Conservation (phyloP, 768 basidiomycete genomes). For the Trametes meyenii region DNA sequence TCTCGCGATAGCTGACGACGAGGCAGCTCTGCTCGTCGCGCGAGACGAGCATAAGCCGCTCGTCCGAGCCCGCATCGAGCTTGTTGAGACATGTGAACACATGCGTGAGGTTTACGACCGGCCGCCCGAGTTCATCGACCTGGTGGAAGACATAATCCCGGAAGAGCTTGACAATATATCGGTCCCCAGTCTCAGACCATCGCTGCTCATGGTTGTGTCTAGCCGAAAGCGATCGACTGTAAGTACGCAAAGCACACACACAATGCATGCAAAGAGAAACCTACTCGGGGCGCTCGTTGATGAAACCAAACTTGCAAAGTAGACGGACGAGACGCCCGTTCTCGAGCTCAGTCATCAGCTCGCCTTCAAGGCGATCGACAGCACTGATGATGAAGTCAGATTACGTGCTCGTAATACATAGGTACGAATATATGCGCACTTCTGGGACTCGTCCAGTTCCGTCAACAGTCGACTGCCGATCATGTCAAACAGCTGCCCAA, state of each 20-base stretch:
- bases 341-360: constrained; percentile 88
- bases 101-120: constrained; percentile 88
- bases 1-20: constrained; percentile 90
- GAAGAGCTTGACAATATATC: constrained; percentile 98
- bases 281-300: constrained; percentile 98
- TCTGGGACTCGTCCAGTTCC: constrained; percentile 86
- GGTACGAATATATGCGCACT: constrained; percentile 47
- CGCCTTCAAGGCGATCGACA: constrained; percentile 78
- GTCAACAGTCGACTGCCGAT: constrained; percentile 67
- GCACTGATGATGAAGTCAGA: constrained; percentile 49
- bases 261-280: constrained; percentile 34
- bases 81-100: constrained; percentile 94
- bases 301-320: constrained; percentile 94
- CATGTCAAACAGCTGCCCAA: constrained; percentile 82
- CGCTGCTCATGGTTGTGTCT: constrained; percentile 74
- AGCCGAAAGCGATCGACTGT: constrained; percentile 26
- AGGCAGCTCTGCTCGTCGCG: constrained; percentile 96
- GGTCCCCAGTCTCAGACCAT: constrained; percentile 98
- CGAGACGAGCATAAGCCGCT: constrained; percentile 92
- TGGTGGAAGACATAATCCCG: constrained; percentile 98
- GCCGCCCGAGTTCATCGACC: constrained; percentile 87
- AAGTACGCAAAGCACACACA: too few relatives aligned
- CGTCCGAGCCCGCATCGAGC: constrained; percentile 93
- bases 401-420: background rate
- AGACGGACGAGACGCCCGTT: constrained; percentile 90